Conservation (phyloP, 768 basidiomycete genomes). For the Termitomyces sp. region DNA sequence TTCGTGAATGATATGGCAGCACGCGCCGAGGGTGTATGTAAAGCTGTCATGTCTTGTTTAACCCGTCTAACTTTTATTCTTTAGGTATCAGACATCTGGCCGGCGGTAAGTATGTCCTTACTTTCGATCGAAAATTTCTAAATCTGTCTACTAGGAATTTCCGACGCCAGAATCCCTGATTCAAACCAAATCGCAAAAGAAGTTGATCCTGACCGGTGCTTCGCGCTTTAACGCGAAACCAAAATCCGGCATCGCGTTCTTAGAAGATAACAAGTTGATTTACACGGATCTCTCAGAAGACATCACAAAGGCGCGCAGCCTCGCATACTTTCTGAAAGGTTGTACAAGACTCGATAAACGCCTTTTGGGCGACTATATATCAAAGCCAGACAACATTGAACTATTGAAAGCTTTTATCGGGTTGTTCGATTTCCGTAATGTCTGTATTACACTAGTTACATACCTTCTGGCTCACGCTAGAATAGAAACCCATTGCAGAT, state of each 20-base stretch:
- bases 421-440: slow-evolving; percentile 86
- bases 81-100: slow-evolving; percentile 54
- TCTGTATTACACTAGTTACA: slow-evolving; percentile 29
- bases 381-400: slow-evolving; percentile 81
- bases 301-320: slow-evolving; percentile 54
- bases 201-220: slow-evolving; percentile 78
- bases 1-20: slow-evolving; percentile 87
- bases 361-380: slow-evolving; percentile 88
- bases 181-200: slow-evolving; percentile 78
- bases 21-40: slow-evolving; percentile 45
- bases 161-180: slow-evolving; percentile 52
- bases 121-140: neutral
- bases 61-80: slow-evolving; percentile 6
- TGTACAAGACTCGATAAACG: slow-evolving; percentile 88
- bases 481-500: slow-evolving; percentile 89
- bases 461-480: neutral
- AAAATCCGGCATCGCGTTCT: slow-evolving; percentile 81
- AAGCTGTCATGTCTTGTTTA: neutral
- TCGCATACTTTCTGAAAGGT: slow-evolving; percentile 84
- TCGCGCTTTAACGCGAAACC: slow-evolving; percentile 90
- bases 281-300: slow-evolving; percentile 56
- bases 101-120: slow-evolving; percentile 38
- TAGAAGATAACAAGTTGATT: slow-evolving; percentile 91
- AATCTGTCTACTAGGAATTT: slow-evolving; percentile 36
- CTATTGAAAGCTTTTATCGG: slow-evolving; percentile 83